phyloP scores from a whole-genome alignment of 352 stramenopile genomes.

The Globisporangium rhizosaccharum region DNA sequence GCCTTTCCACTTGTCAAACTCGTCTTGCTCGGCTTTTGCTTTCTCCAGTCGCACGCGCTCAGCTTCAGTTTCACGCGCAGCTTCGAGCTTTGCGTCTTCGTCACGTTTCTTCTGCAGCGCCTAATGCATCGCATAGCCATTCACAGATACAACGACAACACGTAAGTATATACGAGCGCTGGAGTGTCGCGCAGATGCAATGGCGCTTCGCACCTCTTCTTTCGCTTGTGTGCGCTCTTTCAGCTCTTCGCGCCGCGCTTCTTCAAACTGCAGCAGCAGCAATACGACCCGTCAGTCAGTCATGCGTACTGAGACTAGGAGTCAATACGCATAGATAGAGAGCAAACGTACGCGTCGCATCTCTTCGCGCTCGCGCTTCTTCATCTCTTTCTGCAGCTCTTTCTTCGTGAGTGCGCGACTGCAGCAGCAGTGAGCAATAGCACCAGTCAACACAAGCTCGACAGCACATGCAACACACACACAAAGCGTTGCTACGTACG shows the following conservation, averaged over 20 bases:
- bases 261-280: slow-evolving; percentile 46
- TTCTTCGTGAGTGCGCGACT: slow-evolving; percentile 66
- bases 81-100: slow-evolving; percentile 42
- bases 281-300: too few species aligned
- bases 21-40: slow-evolving; percentile 56
- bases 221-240: slow-evolving; percentile 49
- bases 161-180: too few species aligned
- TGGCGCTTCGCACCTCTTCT: slow-evolving; percentile 25
- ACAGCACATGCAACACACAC: not conserved
- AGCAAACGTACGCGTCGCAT: slow-evolving; percentile 39
- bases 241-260: slow-evolving; percentile 55
- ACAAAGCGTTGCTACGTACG: slow-evolving; percentile 18
- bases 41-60: slow-evolving; percentile 41
- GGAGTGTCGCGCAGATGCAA: not conserved
- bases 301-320: not conserved
- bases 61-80: slow-evolving; percentile 40
- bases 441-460: not conserved
- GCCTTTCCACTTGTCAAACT: slow-evolving; percentile 76
- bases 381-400: slow-evolving; percentile 74
- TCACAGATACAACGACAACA: not conserved
- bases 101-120: slow-evolving; percentile 53
- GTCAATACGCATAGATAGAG: not conserved
- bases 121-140: not conserved
- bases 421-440: not conserved
- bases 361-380: slow-evolving; percentile 68